A percentile compares a stretch with the other conserved stretches of the same genome.
phyloP scores from a whole-genome alignment of 2,329 filamentous ascomycete genomes.

The Xylariaceae sp. region DNA sequence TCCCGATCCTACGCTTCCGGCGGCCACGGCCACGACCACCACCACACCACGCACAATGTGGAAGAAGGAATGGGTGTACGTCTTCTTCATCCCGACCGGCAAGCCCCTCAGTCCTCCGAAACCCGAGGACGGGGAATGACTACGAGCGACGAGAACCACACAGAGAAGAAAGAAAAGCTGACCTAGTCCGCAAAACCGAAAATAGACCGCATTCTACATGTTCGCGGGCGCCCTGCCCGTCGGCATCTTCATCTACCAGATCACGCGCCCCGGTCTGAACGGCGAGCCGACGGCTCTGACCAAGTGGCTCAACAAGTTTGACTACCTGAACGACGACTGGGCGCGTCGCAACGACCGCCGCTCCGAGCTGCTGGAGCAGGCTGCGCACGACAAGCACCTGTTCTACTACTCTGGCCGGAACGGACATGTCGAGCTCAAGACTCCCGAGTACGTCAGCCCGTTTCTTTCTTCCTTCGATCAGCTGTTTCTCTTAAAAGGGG shows the following conservation, averaged over 20 bases:
- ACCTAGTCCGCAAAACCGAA: conserved; percentile 34
- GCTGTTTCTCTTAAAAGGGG: not conserved
- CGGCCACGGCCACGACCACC: conserved; percentile 37
- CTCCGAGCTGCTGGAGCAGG: conserved; percentile 49
- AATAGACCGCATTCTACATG: conserved; percentile 47
- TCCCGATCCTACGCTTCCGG: conserved; percentile 51
- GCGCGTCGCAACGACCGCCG: conserved; percentile 49
- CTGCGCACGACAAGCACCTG: conserved; percentile 52
- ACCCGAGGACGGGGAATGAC: not conserved
- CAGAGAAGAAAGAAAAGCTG: not conserved
- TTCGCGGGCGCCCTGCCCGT: conserved; percentile 42
- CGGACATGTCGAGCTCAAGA: conserved; percentile 48
- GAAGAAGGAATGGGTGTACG: conserved; percentile 55
- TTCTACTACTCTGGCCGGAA: conserved; percentile 44
- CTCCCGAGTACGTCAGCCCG: conserved; percentile 48
- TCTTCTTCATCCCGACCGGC: conserved; percentile 14
- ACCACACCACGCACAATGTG: conserved; percentile 35
- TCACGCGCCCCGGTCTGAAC: conserved; percentile 44
- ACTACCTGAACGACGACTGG: conserved; percentile 46
- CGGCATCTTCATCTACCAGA: conserved; percentile 43
- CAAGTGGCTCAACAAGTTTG: conserved; percentile 43
- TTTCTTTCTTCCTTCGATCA: not conserved
- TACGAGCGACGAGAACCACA: not conserved
- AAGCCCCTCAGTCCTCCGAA: not conserved
- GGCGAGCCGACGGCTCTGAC: conserved; percentile 46